These are phyloP conservation scores for Debaryomyces singareniensis DNA, from an alignment of 1,139 yeast species.

Conservation along the genomic window DNA sequence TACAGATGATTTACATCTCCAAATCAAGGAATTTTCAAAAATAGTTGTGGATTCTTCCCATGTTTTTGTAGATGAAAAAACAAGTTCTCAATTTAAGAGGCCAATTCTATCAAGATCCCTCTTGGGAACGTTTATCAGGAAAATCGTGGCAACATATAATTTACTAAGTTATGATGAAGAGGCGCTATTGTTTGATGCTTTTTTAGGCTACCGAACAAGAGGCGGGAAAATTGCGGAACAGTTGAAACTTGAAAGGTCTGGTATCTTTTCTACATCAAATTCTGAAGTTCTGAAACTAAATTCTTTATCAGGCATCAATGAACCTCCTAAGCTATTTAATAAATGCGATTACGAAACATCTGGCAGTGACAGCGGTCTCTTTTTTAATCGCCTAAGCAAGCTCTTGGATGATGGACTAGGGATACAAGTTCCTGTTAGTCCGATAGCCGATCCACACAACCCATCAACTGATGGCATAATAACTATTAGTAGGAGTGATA, in stretches of 20 bases:
- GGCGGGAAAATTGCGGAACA: slow-evolving; percentile 15
- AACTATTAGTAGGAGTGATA: slow-evolving; percentile 46
- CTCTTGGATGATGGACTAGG: slow-evolving; percentile 18
- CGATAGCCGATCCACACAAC: slow-evolving; percentile 7
- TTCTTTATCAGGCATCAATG: neutral
- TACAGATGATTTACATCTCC: slow-evolving; percentile 28
- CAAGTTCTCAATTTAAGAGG: slow-evolving; percentile 4
- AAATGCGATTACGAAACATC: neutral
- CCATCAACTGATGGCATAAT: slow-evolving; percentile 12
- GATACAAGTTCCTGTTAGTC: slow-evolving; percentile 4
- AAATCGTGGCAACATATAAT: slow-evolving; percentile 42
- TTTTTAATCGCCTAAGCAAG: slow-evolving; percentile 13
- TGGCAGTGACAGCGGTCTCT: slow-evolving; percentile 12
- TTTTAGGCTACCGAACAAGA: slow-evolving; percentile 42
- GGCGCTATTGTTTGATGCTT: slow-evolving; percentile 46
- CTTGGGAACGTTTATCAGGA: slow-evolving; percentile 30
- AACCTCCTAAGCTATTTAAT: neutral
- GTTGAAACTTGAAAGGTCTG: neutral
- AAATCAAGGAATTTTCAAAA: slow-evolving; percentile 9
- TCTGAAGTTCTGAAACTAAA: no score
- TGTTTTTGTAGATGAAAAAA: slow-evolving; percentile 5
- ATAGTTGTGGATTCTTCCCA: slow-evolving; percentile 7
- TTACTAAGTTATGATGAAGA: slow-evolving; percentile 56
- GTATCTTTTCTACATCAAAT: neutral
- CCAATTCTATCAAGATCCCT: slow-evolving; percentile 27